Percentiles rank a stretch among this genome's conserved stretches.
phyloP scores from a whole-genome alignment of 2,329 filamentous ascomycete genomes.

The Xylaria digitata region DNA sequence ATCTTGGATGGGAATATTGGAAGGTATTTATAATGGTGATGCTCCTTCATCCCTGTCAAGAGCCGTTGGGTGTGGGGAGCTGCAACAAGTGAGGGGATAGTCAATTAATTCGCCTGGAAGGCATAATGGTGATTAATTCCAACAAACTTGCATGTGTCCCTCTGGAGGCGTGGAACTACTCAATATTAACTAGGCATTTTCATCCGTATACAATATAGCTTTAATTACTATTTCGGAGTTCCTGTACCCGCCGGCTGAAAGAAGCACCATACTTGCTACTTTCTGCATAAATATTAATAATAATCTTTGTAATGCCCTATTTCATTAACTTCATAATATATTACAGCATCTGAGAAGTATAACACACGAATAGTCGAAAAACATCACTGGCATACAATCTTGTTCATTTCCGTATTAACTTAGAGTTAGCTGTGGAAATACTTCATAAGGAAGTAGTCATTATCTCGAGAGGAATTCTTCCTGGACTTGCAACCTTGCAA shows the following conservation, averaged over 20 bases:
- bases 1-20: neutral
- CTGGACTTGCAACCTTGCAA: too few relatives aligned
- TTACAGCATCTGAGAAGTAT: neutral
- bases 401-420: too few relatives aligned
- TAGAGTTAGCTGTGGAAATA: neutral
- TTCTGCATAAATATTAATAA: neutral
- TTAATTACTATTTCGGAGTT: neutral
- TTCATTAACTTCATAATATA: neutral
- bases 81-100: neutral
- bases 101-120: neutral
- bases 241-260: neutral
- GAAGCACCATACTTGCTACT: neutral
- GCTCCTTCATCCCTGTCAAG: neutral
- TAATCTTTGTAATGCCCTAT: neutral
- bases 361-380: too few relatives aligned
- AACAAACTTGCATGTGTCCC: neutral
- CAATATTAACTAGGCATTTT: neutral
- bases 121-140: neutral
- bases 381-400: too few relatives aligned
- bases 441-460: neutral
- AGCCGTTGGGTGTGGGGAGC: neutral
- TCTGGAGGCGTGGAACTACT: neutral
- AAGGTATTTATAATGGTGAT: conserved; percentile 17
- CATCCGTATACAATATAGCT: neutral
- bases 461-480: neutral